A percentile compares a stretch with the other conserved stretches of the same genome.
Conservation (phyloP, 495 filamentous ascomycete genomes). For the Glonium stellatum region DNA sequence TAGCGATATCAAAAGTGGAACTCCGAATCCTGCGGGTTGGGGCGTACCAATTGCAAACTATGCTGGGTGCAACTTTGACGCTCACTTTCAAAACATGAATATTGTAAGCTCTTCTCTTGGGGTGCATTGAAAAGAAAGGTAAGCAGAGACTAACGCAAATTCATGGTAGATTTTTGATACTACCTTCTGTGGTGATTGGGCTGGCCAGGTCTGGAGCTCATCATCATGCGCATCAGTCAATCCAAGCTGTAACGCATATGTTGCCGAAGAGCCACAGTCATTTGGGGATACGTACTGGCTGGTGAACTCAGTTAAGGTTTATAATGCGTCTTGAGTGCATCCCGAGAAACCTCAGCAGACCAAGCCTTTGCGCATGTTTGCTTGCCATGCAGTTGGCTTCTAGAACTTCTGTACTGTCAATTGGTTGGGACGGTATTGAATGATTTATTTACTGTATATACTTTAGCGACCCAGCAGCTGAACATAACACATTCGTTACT, state of each 20-base stretch:
- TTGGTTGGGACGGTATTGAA: no score
- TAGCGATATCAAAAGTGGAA: conserved; percentile 19
- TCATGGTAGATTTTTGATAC: conserved; percentile 38
- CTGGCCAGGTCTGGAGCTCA: conserved; percentile 26
- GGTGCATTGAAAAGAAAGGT: conserved; percentile 45
- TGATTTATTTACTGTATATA: no score
- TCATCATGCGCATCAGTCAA: conserved; percentile 17
- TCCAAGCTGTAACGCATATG: conserved; percentile 33
- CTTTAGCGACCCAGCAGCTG: no score
- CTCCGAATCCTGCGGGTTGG: conserved; percentile 30
- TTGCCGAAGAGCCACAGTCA: conserved; percentile 28
- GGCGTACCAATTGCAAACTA: conserved; percentile 26
- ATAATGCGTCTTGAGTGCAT: conserved; percentile 17
- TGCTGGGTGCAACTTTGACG: conserved; percentile 30
- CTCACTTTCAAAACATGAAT: conserved; percentile 28
- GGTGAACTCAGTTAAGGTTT: conserved; percentile 35
- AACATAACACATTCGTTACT: no score
- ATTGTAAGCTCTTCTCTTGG: conserved; percentile 46
- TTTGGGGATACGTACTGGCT: conserved; percentile 36
- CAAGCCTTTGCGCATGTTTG: no score
- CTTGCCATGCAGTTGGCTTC: no score
- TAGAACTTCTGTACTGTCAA: no score
- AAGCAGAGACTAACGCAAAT: conserved; percentile 46
- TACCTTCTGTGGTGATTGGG: conserved; percentile 35
- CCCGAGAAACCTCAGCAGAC: no score